Evolutionary conservation across 306 rosid species (phyloP).

Genomic region (barrel medic (Medicago truncatula)): MtrunA17r5.0-ANR NC_053042.1:31040001-31040500

Average conservation of each 20-base stretch:
- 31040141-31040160: not conserved
- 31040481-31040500: slow-evolving; percentile 80
- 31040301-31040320: not conserved
- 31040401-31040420: slow-evolving; percentile 15
- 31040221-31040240: too few relatives aligned
- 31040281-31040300: not conserved
- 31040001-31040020: slow-evolving; percentile 90
- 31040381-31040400: not conserved
- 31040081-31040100: slow-evolving; percentile 40
- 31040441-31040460: slow-evolving; percentile 36
- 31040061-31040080: slow-evolving; percentile 54
- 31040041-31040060: slow-evolving; percentile 97
- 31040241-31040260: too few relatives aligned
- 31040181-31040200: slow-evolving; percentile 50
- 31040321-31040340: not conserved
- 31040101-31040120: slow-evolving; percentile 43
- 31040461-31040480: slow-evolving; percentile 85
- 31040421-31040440: slow-evolving; percentile 19
- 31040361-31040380: slow-evolving; percentile 38
- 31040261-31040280: slow-evolving; percentile 37
- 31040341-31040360: not conserved
- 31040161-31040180: slow-evolving; percentile 60
- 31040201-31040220: slow-evolving; percentile 40
- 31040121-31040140: slow-evolving; percentile 35
- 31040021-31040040: slow-evolving; percentile 87